Conservation (phyloP, 2,329 filamentous ascomycete genomes). For the Apiospora kogelbergensis region DNA sequence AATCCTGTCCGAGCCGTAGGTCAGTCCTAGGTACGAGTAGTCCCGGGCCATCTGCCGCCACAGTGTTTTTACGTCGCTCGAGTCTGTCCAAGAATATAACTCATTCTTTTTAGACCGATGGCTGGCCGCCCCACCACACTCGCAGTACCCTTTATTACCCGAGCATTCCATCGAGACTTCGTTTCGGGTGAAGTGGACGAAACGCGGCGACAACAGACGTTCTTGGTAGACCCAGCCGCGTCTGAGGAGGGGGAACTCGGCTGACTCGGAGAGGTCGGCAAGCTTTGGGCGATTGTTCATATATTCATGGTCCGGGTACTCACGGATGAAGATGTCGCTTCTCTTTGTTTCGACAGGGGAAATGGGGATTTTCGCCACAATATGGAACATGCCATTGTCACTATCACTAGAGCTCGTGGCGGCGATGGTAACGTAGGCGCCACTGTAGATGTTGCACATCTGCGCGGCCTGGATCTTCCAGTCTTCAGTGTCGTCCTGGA, state of each 20-base stretch:
- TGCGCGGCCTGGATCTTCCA: conserved; percentile 8
- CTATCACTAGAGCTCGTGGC: neutral
- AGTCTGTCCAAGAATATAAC: too few species aligned
- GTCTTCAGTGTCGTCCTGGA: conserved; percentile 11
- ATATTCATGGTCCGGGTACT: neutral
- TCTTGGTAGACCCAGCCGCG: conserved; percentile 2
- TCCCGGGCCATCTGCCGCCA: neutral
- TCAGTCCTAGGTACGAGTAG: neutral
- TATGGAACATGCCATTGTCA: neutral
- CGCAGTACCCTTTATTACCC: neutral
- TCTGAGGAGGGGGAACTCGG: neutral
- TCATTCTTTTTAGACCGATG: too few species aligned
- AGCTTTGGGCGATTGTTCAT: neutral
- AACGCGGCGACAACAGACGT: neutral
- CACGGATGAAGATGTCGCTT: neutral
- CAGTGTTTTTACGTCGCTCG: too few species aligned
- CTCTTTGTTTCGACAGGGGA: neutral
- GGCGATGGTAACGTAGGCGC: conserved; percentile 11
- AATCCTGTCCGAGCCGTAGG: neutral
- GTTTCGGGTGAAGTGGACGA: neutral
- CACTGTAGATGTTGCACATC: conserved; percentile 10
- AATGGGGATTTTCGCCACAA: neutral
- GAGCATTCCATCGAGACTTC: neutral
- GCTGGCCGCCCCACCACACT: neutral
- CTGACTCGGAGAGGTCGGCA: too few species aligned